Evolutionary conservation across 1,139 yeast species (phyloP), one percentile per base, ranked within the genome.

Genomic region (Geotrichum klebahnii): DNA sequence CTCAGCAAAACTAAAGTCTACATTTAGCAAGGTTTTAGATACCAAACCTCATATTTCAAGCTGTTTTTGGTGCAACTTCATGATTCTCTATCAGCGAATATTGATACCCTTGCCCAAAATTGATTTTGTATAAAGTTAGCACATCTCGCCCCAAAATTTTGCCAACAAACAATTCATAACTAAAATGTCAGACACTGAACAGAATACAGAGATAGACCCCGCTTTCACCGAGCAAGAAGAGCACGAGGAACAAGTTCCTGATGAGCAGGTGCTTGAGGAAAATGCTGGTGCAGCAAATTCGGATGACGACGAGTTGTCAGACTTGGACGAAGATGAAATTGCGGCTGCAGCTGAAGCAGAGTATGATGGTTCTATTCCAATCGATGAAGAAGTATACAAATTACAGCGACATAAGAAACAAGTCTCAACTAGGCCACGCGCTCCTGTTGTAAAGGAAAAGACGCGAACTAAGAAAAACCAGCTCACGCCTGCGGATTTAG

Each of bases 301-400:
- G 5, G 51, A 40, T 9, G 53, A 36, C 16, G 56, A 46, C 8
- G 57, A 43, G 50, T 46, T 32, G 6, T 46, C 45, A 22, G 44
- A 37, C 10, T 66, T 71, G 2, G 75, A 69, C 48, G 59, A 66
- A 19, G 74, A 70, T 51, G 75, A 69, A 50, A 70, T 68, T 19
- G 66, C 62, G 43, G 62, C 65, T 44, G 60, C 17, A 5, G 46
- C 47, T 10, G 47, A 40, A 26, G 44, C 45, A 16, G 53, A 41
- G 29, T 42, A 61, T 29, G 71, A 65, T 38, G 65, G 60, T 20
- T 54, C 51, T 2, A 53, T 62, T 19, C 59, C 66, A 14, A 60
- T 67, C 28, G 74, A 72, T 46, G 75, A 69, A 33, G 73, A 69
- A 48, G 72, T 73, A 34, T 65, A 65, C 55, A 67, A 68, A 52